A percentile compares a stretch with the other conserved stretches of the same genome.
These are phyloP conservation scores for Trametes elegans DNA, from an alignment of 768 basidiomycete genomes.

Conservation along the genomic window DNA sequence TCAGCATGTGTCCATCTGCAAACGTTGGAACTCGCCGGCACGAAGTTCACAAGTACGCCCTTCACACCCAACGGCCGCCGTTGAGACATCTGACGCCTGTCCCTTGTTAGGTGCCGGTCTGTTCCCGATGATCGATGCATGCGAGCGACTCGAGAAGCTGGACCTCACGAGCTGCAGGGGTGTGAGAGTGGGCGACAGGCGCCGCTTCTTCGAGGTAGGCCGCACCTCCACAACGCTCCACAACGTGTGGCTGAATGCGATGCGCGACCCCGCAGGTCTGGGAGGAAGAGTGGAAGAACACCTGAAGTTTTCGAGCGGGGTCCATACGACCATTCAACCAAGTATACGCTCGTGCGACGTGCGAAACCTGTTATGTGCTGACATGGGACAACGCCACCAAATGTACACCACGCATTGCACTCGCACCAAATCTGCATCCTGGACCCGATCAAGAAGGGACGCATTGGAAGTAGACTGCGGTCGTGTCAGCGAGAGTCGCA, in stretches of 20 bases:
- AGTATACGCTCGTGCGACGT: not conserved
- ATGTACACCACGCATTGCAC: not conserved
- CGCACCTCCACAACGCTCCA: constrained; percentile 3
- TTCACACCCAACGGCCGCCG: not conserved
- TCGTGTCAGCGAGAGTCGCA: not conserved
- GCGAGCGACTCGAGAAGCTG: constrained; percentile 48
- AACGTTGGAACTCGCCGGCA: constrained; percentile 52
- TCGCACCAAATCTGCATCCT: too few species aligned
- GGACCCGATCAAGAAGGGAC: constrained; percentile 25
- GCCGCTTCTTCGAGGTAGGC: constrained; percentile 63
- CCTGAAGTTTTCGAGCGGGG: not conserved
- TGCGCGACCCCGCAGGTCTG: constrained; percentile 7
- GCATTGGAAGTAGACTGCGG: constrained; percentile 46
- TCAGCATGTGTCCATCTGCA: constrained; percentile 48
- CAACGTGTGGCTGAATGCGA: not conserved
- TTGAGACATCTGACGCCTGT: not conserved
- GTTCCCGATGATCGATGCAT: constrained; percentile 56
- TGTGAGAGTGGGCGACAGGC: constrained; percentile 53
- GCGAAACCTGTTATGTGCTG: not conserved
- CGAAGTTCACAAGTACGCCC: constrained; percentile 56
- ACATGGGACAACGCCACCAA: not conserved
- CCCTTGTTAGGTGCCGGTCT: constrained; percentile 46
- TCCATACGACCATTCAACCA: not conserved
- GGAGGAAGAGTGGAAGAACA: constrained; percentile 34
- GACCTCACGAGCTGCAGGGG: constrained; percentile 70